Conservation (phyloP, 73 alveolate genomes). For the Tetrahymena borealis region DNA sequence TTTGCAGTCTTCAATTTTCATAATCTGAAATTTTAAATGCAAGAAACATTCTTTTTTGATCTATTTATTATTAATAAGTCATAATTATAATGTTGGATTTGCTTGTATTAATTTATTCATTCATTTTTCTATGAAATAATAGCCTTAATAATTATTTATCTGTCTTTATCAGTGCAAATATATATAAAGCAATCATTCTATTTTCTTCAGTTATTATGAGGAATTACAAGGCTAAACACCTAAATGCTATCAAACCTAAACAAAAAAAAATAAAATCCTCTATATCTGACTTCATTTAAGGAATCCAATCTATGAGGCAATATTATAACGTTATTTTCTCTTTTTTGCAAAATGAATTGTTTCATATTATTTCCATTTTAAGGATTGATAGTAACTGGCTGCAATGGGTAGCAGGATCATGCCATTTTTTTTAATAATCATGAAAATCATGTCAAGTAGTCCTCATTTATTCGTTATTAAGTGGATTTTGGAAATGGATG, state of each 20-base stretch:
- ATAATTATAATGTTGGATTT: too few species aligned
- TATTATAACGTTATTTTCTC: too few species aligned
- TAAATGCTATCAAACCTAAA: background rate
- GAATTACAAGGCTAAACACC: background rate
- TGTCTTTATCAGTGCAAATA: background rate
- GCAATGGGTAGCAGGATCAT: too few species aligned
- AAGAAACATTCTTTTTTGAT: background rate
- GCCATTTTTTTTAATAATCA: too few species aligned
- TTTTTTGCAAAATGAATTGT: too few species aligned
- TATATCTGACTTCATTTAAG: too few species aligned
- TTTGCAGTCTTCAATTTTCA: background rate
- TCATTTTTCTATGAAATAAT: background rate
- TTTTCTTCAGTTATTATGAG: background rate
- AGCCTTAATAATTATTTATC: background rate
- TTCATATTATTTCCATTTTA: too few species aligned
- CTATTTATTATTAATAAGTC: background rate
- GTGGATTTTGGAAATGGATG: background rate
- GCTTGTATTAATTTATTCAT: too few species aligned
- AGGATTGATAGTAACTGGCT: too few species aligned
- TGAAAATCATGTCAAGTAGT: too few species aligned
- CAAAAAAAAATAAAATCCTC: too few species aligned
- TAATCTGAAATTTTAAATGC: background rate
- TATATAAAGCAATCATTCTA: background rate
- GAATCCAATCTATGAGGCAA: too few species aligned
- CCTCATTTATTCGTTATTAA: background rate